These are phyloP conservation scores for Colletotrichum sp. DNA, from an alignment of 2,329 filamentous ascomycete genomes.

Conservation along the genomic window DNA sequence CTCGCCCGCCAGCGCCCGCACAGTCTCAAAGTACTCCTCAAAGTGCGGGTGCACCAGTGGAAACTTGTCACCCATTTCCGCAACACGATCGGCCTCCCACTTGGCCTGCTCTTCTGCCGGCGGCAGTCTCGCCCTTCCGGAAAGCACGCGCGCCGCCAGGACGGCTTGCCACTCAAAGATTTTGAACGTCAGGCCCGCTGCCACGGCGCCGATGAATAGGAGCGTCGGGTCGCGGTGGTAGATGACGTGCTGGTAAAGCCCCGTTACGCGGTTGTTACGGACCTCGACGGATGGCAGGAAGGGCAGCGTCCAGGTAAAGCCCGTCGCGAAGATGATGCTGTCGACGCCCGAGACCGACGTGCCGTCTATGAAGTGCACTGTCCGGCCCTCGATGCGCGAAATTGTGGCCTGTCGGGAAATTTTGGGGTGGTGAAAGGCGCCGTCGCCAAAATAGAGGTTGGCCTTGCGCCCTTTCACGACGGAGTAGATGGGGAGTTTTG, in stretches of 20 bases:
- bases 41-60: constrained; percentile 65
- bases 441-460: constrained; percentile 63
- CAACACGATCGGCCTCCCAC: constrained; percentile 64
- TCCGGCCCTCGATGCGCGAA: constrained; percentile 45
- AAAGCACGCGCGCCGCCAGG: constrained; percentile 61
- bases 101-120: constrained; percentile 48
- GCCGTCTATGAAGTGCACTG: constrained; percentile 63
- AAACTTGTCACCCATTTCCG: constrained; percentile 62
- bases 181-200: constrained; percentile 67
- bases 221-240: constrained; percentile 58
- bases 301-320: constrained; percentile 68
- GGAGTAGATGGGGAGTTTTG: constrained; percentile 53
- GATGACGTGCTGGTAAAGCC: constrained; percentile 63
- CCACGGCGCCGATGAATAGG: constrained; percentile 63
- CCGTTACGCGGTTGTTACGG: constrained; percentile 59
- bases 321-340: constrained; percentile 69
- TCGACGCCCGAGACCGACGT: constrained; percentile 59
- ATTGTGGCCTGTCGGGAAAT: constrained; percentile 55
- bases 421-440: constrained; percentile 64
- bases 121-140: constrained; percentile 58
- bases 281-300: constrained; percentile 59
- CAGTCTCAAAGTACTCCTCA: constrained; percentile 66
- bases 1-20: constrained; percentile 55
- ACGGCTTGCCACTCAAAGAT: constrained; percentile 74
- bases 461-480: constrained; percentile 52